These are phyloP conservation scores for Trichoderma polysporum DNA, from an alignment of 2,329 filamentous ascomycete genomes.

Conservation along the genomic window DNA sequence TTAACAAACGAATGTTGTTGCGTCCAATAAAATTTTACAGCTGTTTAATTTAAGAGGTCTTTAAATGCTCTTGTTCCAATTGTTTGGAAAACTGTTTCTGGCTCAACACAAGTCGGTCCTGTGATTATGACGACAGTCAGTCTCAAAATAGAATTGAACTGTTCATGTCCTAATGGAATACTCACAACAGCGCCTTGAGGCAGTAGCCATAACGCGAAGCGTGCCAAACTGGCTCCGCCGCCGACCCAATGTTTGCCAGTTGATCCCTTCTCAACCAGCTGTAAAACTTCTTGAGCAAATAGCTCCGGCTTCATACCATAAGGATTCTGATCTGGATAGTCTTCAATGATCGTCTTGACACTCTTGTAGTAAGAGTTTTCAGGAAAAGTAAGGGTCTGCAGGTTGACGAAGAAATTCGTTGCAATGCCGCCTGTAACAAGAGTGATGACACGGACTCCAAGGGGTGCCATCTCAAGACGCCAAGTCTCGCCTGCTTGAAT, in stretches of 20 bases:
- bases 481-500: slow-evolving; percentile 26
- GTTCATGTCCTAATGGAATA: neutral
- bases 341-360: slow-evolving; percentile 7
- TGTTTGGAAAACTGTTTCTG: neutral
- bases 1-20: neutral
- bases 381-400: slow-evolving; percentile 17
- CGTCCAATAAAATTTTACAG: neutral
- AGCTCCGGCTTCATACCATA: slow-evolving; percentile 18
- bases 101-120: neutral
- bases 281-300: slow-evolving; percentile 25
- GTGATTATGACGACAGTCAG: neutral
- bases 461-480: slow-evolving; percentile 29
- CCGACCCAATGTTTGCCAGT: slow-evolving; percentile 26
- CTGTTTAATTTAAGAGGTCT: neutral
- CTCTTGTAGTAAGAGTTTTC: slow-evolving; percentile 25
- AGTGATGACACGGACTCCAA: slow-evolving; percentile 30
- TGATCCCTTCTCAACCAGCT: slow-evolving; percentile 25
- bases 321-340: slow-evolving; percentile 10
- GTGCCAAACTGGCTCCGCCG: slow-evolving; percentile 19
- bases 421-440: slow-evolving; percentile 24
- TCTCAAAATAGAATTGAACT: neutral
- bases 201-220: slow-evolving; percentile 15
- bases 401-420: slow-evolving; percentile 22
- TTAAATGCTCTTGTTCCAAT: neutral
- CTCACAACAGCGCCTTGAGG: neutral